Percentiles rank a stretch among this genome's conserved stretches.
Evolutionary conservation across 306 rosid genomes (phyloP).

Genomic region (Pyrus bretschneideri): DNA sequence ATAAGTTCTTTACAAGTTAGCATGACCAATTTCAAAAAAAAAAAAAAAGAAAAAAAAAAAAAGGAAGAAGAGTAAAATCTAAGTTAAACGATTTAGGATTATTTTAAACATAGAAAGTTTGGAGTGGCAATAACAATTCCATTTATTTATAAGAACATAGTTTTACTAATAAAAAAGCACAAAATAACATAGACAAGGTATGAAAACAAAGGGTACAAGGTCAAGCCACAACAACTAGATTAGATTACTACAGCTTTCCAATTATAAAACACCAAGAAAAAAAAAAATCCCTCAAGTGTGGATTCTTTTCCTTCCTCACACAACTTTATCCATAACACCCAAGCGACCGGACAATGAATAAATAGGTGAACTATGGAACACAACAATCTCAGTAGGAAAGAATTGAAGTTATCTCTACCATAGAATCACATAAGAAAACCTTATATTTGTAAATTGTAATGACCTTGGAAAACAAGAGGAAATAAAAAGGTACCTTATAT

Average conservation of each 20-base stretch:
- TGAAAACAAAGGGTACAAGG: neutral
- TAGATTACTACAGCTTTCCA: neutral
- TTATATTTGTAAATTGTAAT: no score
- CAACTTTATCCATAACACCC: neutral
- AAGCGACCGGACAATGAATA: neutral
- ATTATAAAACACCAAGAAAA: neutral
- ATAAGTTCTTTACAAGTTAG: neutral
- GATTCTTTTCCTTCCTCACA: no score
- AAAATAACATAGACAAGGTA: neutral
- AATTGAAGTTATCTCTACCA: no score
- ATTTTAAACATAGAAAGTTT: neutral
- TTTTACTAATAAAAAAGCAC: no score
- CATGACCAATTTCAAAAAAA: neutral
- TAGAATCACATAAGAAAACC: no score
- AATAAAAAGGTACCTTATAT: slow-evolving; percentile 27
- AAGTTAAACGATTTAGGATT: neutral
- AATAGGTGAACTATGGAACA: neutral
- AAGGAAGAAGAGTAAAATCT: neutral
- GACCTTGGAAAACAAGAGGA: no score
- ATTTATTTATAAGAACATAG: no score
- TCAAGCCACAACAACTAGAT: neutral
- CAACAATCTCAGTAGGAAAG: no score
- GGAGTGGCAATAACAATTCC: no score
- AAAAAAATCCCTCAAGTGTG: neutral
- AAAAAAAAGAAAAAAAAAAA: no score